Evolutionary conservation across 108 stramenopile genomes (phyloP).

Genomic region (Conticribra weissflogii): DNA sequence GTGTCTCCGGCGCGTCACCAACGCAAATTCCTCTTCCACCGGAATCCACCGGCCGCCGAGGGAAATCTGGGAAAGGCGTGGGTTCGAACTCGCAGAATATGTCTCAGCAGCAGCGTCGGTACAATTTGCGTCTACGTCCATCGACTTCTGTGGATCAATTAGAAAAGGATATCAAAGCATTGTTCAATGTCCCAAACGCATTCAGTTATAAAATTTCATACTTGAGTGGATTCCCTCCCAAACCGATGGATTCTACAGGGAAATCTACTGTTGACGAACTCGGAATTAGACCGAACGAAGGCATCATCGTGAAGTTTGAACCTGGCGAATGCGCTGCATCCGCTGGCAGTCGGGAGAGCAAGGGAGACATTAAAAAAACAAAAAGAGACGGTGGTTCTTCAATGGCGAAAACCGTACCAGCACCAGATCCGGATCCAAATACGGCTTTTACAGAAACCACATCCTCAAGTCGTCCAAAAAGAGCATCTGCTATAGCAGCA

Average conservation of each 20-base stretch:
- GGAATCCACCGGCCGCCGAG: background rate
- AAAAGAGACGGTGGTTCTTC: background rate
- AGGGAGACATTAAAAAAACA: constrained; percentile 5
- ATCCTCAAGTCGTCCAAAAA: constrained; percentile 37
- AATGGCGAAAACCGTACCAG: too few relatives aligned
- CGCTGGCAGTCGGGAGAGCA: background rate
- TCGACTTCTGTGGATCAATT: constrained; percentile 30
- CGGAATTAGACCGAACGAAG: constrained; percentile 59
- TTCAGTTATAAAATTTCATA: constrained; percentile 13
- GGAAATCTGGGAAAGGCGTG: background rate
- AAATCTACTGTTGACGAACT: constrained; percentile 23
- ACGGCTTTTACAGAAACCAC: background rate
- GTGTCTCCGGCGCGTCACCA: constrained; percentile 37
- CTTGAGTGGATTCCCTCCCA: constrained; percentile 67
- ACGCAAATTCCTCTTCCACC: constrained; percentile 7
- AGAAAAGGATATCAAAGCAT: constrained; percentile 20
- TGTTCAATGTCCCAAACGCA: constrained; percentile 21
- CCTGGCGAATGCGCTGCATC: background rate
- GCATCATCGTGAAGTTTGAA: constrained; percentile 46
- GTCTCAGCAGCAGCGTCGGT: constrained; percentile 15
- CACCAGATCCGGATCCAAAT: too few relatives aligned
- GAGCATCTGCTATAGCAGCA: constrained; percentile 64
- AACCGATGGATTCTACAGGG: constrained; percentile 26
- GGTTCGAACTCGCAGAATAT: background rate
- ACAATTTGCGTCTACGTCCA: constrained; percentile 31